phyloP scores from a whole-genome alignment of 129 eudicot species.

The Tagetes erecta region DNA sequence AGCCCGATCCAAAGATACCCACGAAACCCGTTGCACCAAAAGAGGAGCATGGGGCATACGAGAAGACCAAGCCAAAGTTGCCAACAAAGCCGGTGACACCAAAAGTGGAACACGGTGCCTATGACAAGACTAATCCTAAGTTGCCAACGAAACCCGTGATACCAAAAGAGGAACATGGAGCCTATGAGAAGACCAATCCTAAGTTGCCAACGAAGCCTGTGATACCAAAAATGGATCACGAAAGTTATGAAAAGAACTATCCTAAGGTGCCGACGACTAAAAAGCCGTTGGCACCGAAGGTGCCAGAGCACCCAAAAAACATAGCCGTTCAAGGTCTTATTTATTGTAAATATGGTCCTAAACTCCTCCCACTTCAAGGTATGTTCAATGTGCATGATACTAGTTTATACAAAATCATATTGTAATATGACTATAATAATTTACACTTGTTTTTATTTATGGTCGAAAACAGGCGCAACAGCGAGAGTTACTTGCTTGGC shows the following conservation, averaged over 20 bases:
- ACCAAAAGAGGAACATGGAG: slow-evolving; percentile 10
- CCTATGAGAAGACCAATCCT: not conserved
- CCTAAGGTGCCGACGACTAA: slow-evolving; percentile 12
- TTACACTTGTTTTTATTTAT: not conserved
- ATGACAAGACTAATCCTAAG: not conserved
- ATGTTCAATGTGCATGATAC: not conserved
- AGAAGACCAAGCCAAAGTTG: slow-evolving; percentile 4
- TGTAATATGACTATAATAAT: no score
- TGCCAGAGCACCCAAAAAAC: slow-evolving; percentile 32
- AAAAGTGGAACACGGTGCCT: not conserved
- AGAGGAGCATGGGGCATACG: slow-evolving; percentile 8
- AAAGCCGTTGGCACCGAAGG: slow-evolving; percentile 21
- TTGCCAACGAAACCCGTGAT: slow-evolving; percentile 27
- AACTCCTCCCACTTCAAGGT: slow-evolving; percentile 55
- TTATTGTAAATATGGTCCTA: slow-evolving; percentile 48
- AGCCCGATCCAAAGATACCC: slow-evolving; percentile 14
- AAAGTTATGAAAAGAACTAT: not conserved
- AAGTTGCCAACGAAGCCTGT: slow-evolving; percentile 24
- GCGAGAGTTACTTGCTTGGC: slow-evolving; percentile 54
- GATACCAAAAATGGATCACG: slow-evolving; percentile 8
- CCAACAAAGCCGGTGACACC: slow-evolving; percentile 31
- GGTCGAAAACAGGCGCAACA: slow-evolving; percentile 35
- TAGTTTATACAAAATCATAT: not conserved
- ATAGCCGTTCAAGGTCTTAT: slow-evolving; percentile 59
- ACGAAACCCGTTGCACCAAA: slow-evolving; percentile 21